phyloP scores from a whole-genome alignment of 139 green algal genomes.

The Trebouxia sp. region DNA sequence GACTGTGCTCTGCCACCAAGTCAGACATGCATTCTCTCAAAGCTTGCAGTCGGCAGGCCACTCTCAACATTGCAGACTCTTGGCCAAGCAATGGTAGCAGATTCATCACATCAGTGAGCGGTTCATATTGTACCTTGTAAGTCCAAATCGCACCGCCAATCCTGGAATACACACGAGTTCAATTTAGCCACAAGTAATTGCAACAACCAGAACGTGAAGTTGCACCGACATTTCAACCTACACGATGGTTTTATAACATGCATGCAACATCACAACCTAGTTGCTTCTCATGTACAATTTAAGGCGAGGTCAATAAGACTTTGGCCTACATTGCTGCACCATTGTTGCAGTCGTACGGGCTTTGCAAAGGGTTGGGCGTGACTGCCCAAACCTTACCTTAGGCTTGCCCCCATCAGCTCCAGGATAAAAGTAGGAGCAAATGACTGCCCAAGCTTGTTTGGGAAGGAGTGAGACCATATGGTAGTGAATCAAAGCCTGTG shows the following conservation, averaged over 20 bases:
- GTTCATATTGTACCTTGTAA: not conserved
- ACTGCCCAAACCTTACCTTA: not conserved
- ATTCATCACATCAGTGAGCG: constrained; percentile 5
- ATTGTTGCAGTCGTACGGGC: not conserved
- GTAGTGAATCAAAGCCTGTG: not conserved
- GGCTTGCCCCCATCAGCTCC: constrained; percentile 5
- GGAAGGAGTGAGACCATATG: not conserved
- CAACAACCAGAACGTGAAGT: not conserved
- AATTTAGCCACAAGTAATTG: not conserved
- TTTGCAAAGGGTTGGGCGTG: too few species aligned
- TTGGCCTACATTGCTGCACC: not conserved
- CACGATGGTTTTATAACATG: too few species aligned
- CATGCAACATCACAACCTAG: not conserved
- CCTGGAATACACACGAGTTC: too few species aligned
- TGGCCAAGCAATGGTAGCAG: not conserved
- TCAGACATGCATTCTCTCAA: not conserved
- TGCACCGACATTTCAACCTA: too few species aligned
- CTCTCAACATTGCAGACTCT: not conserved
- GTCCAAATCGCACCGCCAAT: not conserved
- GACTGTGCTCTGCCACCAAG: not conserved
- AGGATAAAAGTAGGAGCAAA: constrained; percentile 6
- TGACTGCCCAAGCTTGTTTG: not conserved
- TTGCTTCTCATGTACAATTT: not conserved
- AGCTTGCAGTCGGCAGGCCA: not conserved
- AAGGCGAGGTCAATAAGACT: not conserved